A percentile compares a stretch with the other conserved stretches of the same genome.
Conservation (phyloP, 495 filamentous ascomycete genomes). For the Hyaloscypha variabilis region DNA sequence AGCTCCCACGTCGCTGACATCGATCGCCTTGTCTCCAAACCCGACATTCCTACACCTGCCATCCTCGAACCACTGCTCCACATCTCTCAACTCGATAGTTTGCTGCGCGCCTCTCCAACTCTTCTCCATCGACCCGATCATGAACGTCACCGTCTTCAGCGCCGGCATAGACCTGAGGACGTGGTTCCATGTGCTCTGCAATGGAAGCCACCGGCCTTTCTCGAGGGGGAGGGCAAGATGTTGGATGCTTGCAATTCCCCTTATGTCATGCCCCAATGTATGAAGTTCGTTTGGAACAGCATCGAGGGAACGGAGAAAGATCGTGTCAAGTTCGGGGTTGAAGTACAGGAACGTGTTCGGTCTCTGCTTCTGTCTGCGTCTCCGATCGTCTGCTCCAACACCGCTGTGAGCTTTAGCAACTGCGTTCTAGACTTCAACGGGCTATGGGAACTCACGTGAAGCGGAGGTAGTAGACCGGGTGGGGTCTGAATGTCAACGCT, state of each 20-base stretch:
- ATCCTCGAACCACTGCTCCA: slow-evolving; percentile 13
- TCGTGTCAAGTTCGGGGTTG: slow-evolving; percentile 4
- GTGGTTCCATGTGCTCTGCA: neutral
- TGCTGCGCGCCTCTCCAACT: neutral
- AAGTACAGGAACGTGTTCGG: neutral
- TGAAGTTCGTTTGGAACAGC: neutral
- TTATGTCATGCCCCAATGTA: neutral
- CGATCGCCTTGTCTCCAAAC: neutral
- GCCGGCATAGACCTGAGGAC: neutral
- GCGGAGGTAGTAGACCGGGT: neutral
- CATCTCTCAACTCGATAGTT: slow-evolving; percentile 11
- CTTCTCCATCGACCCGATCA: slow-evolving; percentile 9
- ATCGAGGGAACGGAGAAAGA: slow-evolving; percentile 15
- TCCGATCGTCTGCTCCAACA: neutral
- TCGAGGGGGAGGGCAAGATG: slow-evolving; percentile 7
- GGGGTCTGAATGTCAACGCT: neutral
- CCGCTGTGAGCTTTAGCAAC: too few species aligned
- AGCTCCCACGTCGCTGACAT: neutral
- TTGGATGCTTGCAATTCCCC: neutral
- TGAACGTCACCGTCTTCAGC: slow-evolving; percentile 9
- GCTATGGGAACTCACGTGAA: neutral
- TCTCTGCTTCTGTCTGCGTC: neutral
- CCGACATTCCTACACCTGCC: neutral
- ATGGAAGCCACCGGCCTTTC: slow-evolving; percentile 2
- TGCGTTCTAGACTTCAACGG: too few species aligned